A percentile compares a stretch with the other conserved stretches of the same genome.
Evolutionary conservation across 768 basidiomycete species (phyloP).

Genomic region (Boletus rubropictus): DNA sequence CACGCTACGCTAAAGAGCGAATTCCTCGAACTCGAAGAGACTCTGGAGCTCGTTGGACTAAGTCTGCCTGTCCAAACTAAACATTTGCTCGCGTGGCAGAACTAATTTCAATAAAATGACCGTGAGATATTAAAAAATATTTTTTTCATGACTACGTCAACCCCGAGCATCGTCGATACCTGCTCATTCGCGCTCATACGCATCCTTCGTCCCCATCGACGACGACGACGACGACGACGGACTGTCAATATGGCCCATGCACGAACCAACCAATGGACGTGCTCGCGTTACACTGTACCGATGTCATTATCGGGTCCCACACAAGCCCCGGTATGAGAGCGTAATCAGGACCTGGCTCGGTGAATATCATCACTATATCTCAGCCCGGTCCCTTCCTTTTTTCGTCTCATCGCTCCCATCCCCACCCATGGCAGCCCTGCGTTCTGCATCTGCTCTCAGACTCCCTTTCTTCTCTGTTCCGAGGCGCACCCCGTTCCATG

Average conservation of each 20-base stretch:
- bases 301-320: constrained; percentile 8
- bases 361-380: constrained; percentile 28
- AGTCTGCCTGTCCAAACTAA: not conserved
- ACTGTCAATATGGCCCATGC: not conserved
- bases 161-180: constrained; percentile 23
- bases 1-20: not conserved
- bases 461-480: constrained; percentile 15
- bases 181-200: not conserved
- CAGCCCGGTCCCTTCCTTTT: constrained; percentile 15
- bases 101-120: constrained; percentile 17
- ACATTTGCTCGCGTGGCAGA: constrained; percentile 12
- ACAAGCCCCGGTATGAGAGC: constrained; percentile 19
- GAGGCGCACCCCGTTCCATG: constrained; percentile 19
- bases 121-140: constrained; percentile 12
- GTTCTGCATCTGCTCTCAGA: constrained; percentile 22
- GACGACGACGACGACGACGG: constrained; percentile 2
- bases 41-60: not conserved
- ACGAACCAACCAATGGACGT: not conserved
- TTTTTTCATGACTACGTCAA: constrained; percentile 18
- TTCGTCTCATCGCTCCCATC: constrained; percentile 12
- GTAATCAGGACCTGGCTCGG: constrained; percentile 37
- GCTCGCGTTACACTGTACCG: constrained; percentile 5
- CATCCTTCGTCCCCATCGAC: constrained; percentile 1
- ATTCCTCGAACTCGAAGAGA: not conserved
- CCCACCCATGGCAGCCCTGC: constrained; percentile 28